Evolutionary conservation across 306 rosid species (phyloP).

Genomic region (Hylodesmum podocarpum): DNA sequence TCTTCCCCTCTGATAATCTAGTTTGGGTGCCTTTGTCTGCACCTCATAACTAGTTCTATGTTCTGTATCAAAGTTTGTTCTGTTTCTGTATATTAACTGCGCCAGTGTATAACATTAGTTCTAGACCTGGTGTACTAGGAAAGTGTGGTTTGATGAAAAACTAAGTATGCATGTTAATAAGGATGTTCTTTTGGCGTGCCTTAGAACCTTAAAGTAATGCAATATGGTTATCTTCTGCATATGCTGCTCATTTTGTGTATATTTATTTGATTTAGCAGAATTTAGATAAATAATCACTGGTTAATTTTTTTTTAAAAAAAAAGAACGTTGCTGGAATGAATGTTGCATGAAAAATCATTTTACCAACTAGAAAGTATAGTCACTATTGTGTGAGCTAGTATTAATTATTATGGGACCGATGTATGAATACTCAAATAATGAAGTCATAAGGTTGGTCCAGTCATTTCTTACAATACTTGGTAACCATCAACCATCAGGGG

Average conservation of each 20-base stretch:
- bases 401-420: neutral
- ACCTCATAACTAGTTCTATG: neutral
- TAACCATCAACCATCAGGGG: neutral
- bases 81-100: neutral
- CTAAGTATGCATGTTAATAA: neutral
- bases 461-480: neutral
- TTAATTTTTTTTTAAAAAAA: neutral
- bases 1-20: conserved; percentile 64
- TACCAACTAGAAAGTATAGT: neutral
- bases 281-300: neutral
- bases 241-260: neutral
- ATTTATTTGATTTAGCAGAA: neutral
- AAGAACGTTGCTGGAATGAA: neutral
- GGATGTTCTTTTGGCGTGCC: neutral
- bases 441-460: too few relatives aligned
- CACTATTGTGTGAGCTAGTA: neutral
- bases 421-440: too few relatives aligned
- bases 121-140: conserved; percentile 4
- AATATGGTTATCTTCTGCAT: neutral
- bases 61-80: neutral
- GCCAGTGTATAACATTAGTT: neutral
- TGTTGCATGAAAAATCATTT: too few relatives aligned
- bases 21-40: conserved; percentile 50
- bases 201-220: neutral
- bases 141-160: neutral